Percentiles rank a stretch among this genome's conserved stretches.
phyloP scores from a whole-genome alignment of 2,329 filamentous ascomycete genomes.

The Stemphylium vesicarium region DNA sequence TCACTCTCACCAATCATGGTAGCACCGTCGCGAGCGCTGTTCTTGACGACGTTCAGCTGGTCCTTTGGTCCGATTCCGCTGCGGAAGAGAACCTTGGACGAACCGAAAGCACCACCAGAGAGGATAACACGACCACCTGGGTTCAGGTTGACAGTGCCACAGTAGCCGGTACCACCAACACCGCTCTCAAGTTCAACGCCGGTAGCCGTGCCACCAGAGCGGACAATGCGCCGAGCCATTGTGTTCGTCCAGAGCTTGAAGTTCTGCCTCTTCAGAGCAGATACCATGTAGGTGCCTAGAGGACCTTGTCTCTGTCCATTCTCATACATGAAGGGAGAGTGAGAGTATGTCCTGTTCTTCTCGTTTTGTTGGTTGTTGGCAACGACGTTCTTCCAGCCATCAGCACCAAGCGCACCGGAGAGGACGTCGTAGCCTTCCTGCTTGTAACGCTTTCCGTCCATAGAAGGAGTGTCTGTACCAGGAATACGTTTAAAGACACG shows the following conservation, averaged over 20 bases:
- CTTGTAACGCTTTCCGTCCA: conserved; percentile 71
- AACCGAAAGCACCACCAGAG: conserved; percentile 72
- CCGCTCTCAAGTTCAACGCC: conserved; percentile 73
- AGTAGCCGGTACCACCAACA: conserved; percentile 59
- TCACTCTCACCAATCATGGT: conserved; percentile 53
- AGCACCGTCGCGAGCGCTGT: conserved; percentile 50
- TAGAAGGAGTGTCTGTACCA: conserved; percentile 69
- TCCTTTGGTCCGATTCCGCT: conserved; percentile 70
- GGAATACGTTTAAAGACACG: conserved; percentile 74
- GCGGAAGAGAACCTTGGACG: conserved; percentile 70
- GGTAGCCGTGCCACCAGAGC: conserved; percentile 66
- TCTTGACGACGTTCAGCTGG: conserved; percentile 55
- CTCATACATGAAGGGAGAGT: conserved; percentile 71
- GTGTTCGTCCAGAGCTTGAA: conserved; percentile 73
- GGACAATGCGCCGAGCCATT: conserved; percentile 70
- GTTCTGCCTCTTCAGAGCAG: conserved; percentile 64
- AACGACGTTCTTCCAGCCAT: conserved; percentile 68
- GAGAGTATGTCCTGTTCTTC: conserved; percentile 71
- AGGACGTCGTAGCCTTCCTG: conserved; percentile 70
- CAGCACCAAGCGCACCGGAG: conserved; percentile 62
- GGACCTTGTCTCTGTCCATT: conserved; percentile 72
- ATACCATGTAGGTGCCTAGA: conserved; percentile 72
- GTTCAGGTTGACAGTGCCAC: conserved; percentile 67
- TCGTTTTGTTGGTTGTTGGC: conserved; percentile 65
- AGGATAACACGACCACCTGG: conserved; percentile 69